Base-by-base conservation (phyloP, 768 basidiomycete genomes). In the Tremella yokohamensis region DNA sequence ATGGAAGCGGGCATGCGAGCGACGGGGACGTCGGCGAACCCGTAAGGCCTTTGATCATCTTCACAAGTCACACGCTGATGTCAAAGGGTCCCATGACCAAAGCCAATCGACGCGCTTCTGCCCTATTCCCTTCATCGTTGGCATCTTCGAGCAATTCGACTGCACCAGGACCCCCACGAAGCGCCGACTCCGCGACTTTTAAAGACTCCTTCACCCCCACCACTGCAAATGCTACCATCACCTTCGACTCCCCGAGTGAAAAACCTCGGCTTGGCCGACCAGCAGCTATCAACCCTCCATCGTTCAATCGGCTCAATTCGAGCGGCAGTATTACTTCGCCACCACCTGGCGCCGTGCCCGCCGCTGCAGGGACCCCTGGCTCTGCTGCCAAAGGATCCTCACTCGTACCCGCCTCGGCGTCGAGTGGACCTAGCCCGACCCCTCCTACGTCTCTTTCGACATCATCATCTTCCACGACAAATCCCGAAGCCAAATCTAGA, bases 171-270 rank as follows among this genome's bases (percentile, higher is more conserved):
- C 57, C 56, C 12, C 65, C 64, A 2, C 60, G 49, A 19, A 48
- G 59, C 1, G 58, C 69, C 49, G 63, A 65, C 24, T 64, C 69
- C 1, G 55, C 64, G 12, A 62, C 68, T 13, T 69, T 67, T 52
- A 54, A 63, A 38, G 63, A 71, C 40, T 53, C 61, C 45, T 69
- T 69, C 56, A 69, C 70, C 0, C 67, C 69, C 2, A 62, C 65
- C 8, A 60, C 69, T 9, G 26, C 54, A 9, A 60, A 26, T 44
- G 54, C 62, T 2, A 40, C 57, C 16, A 39, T 42, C 59, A 61
- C 62, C 4, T 64, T 64, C 47, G 62, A 66, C 24, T 67, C 70
- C 6, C 69, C 68, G 9, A 40, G 57, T 16, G 56, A 62, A 4
- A 49, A 56, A 18, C 22, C 18, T 13, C 47, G 34, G 4, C 13